These are phyloP conservation scores for Gymnopilus junonius DNA, from an alignment of 768 basidiomycete genomes.

Conservation along the genomic window DNA sequence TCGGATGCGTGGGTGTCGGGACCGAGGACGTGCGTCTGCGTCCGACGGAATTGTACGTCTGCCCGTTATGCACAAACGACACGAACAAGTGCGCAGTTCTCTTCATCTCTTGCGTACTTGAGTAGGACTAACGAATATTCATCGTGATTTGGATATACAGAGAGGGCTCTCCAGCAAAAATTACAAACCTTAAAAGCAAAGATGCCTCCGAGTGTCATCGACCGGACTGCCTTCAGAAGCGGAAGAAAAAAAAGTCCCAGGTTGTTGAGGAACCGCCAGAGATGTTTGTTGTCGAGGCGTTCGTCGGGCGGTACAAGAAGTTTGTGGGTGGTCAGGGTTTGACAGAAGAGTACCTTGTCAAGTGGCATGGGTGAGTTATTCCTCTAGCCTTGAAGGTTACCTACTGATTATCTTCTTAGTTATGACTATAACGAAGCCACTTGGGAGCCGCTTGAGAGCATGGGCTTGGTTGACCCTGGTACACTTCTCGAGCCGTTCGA, in stretches of 20 bases:
- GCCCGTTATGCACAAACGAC: slow-evolving; percentile 46
- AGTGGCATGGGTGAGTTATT: slow-evolving; percentile 42
- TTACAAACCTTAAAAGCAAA: not conserved
- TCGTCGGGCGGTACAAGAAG: slow-evolving; percentile 36
- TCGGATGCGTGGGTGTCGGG: slow-evolving; percentile 50
- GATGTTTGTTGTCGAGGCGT: slow-evolving; percentile 35
- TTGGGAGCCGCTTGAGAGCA: slow-evolving; percentile 36
- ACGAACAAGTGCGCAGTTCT: slow-evolving; percentile 30
- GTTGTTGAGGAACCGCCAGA: slow-evolving; percentile 8
- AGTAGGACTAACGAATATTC: not conserved
- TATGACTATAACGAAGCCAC: slow-evolving; percentile 38
- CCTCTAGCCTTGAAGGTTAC: not conserved
- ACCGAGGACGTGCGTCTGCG: slow-evolving; percentile 41
- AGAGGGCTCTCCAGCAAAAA: not conserved
- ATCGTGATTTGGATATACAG: not conserved
- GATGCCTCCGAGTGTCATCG: slow-evolving; percentile 2
- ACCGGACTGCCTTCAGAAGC: slow-evolving; percentile 10
- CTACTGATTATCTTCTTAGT: slow-evolving; percentile 22
- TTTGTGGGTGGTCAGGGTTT: slow-evolving; percentile 26
- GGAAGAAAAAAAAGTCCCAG: not conserved
- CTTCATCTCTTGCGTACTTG: not conserved
- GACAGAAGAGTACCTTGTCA: slow-evolving; percentile 38
- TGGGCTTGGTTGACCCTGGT: slow-evolving; percentile 29
- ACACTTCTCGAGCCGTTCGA: slow-evolving; percentile 36
- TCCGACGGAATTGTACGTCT: slow-evolving; percentile 36